Conservation (phyloP, 257 asterid species). For the Nicotiana attenuata region DNA sequence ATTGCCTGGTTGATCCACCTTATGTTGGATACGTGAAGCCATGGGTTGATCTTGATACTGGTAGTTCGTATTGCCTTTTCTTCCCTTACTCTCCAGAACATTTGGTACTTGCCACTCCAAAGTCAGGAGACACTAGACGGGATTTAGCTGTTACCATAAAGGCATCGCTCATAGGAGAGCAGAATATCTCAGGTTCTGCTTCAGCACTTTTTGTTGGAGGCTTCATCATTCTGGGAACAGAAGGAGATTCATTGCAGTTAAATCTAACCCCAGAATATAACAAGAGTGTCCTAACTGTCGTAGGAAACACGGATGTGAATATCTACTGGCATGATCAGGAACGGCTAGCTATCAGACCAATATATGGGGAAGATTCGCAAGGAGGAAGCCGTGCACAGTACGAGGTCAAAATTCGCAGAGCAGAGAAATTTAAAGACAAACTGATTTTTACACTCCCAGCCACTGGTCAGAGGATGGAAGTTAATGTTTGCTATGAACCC, state of each 20-base stretch:
- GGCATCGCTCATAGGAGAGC: constrained; percentile 57
- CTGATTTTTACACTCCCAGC: constrained; percentile 63
- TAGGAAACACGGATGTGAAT: constrained; percentile 62
- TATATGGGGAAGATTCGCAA: constrained; percentile 25
- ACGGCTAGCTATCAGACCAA: constrained; percentile 34
- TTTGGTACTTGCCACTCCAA: constrained; percentile 37
- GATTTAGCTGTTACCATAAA: constrained; percentile 42
- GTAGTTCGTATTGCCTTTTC: constrained; percentile 54
- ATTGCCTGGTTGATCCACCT: constrained; percentile 63
- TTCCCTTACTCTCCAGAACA: constrained; percentile 74
- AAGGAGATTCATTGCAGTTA: constrained; percentile 37
- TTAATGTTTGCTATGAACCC: constrained; percentile 48
- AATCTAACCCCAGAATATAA: constrained; percentile 44
- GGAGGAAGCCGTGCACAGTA: constrained; percentile 32
- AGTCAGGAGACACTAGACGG: constrained; percentile 20
- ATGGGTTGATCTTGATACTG: constrained; percentile 58
- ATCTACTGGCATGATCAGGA: constrained; percentile 55
- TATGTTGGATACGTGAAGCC: constrained; percentile 61
- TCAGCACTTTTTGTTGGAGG: constrained; percentile 80
- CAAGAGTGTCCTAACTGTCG: constrained; percentile 46
- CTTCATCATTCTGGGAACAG: constrained; percentile 51
- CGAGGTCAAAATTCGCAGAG: constrained; percentile 45
- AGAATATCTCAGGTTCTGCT: constrained; percentile 53
- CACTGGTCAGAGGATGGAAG: constrained; percentile 65
- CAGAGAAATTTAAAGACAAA: constrained; percentile 41